Percentiles rank a stretch among this genome's conserved stretches.
Conservation (phyloP, 306 rosid genomes). For the Nissolia schottii region DNA sequence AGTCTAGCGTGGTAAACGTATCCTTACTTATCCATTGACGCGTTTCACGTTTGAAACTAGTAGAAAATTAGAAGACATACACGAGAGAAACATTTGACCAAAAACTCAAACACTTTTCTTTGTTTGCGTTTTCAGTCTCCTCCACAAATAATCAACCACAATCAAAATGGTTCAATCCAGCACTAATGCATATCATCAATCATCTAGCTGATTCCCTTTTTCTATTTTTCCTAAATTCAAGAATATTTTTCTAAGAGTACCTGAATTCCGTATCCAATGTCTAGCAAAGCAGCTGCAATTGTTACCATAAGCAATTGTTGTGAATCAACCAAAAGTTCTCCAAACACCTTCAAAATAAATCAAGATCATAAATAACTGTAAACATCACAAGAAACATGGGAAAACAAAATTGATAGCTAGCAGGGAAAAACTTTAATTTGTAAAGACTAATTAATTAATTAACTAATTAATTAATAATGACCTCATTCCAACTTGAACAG, state of each 20-base stretch:
- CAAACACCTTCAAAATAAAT: constrained; percentile 60
- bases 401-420: neutral
- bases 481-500: constrained; percentile 14
- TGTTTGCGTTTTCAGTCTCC: neutral
- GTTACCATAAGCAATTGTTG: constrained; percentile 80
- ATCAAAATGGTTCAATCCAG: neutral
- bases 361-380: neutral
- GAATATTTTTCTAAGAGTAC: constrained; percentile 30
- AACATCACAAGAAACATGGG: constrained; percentile 2
- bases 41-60: constrained; percentile 13
- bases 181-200: neutral
- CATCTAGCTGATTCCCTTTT: neutral
- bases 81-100: neutral
- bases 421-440: neutral
- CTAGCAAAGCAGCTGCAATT: constrained; percentile 67
- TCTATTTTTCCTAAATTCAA: neutral
- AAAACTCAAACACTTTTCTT: neutral
- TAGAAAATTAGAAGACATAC: neutral
- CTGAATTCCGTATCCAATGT: constrained; percentile 78
- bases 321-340: constrained; percentile 74
- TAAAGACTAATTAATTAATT: neutral
- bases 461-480: neutral
- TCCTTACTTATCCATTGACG: constrained; percentile 9
- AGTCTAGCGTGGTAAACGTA: neutral
- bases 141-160: neutral